Conservation (phyloP, 768 basidiomycete species). For the Leucosporidium yakuticum region DNA sequence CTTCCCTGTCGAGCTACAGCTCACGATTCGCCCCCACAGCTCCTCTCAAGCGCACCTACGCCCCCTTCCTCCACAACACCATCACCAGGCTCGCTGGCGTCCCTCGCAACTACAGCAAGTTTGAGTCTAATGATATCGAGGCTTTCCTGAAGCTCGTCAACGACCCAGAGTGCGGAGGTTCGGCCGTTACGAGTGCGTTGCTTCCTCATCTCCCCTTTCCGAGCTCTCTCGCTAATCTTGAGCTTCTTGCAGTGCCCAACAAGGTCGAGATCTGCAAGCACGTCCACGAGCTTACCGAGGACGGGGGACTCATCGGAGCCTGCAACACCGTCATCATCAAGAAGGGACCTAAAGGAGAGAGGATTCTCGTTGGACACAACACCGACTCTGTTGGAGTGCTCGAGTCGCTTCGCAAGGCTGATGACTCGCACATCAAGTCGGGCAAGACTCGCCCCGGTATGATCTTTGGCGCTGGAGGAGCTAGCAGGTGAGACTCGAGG, state of each 20-base stretch:
- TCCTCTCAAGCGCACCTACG: conserved; percentile 14
- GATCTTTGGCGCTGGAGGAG: conserved; percentile 36
- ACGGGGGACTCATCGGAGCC: conserved; percentile 35
- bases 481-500: conserved; percentile 23
- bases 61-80: conserved; percentile 40
- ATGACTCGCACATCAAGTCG: conserved; percentile 27
- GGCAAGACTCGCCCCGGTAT: conserved; percentile 31
- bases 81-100: conserved; percentile 35
- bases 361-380: conserved; percentile 36
- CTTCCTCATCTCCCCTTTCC: background rate
- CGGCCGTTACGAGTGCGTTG: conserved; percentile 36
- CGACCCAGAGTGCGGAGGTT: conserved; percentile 35
- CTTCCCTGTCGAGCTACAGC: background rate
- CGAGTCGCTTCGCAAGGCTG: conserved; percentile 22
- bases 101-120: conserved; percentile 31
- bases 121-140: conserved; percentile 32
- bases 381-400: conserved; percentile 35
- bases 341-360: conserved; percentile 27
- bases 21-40: background rate
- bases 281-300: conserved; percentile 34
- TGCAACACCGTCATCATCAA: conserved; percentile 36
- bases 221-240: background rate
- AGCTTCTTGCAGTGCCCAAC: conserved; percentile 24
- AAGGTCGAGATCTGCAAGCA: conserved; percentile 34
- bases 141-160: conserved; percentile 30